Evolutionary conservation across 2,329 filamentous ascomycete genomes (phyloP), one percentile per base, ranked within the genome.

Genomic region (Penicillium digitatum): DNA sequence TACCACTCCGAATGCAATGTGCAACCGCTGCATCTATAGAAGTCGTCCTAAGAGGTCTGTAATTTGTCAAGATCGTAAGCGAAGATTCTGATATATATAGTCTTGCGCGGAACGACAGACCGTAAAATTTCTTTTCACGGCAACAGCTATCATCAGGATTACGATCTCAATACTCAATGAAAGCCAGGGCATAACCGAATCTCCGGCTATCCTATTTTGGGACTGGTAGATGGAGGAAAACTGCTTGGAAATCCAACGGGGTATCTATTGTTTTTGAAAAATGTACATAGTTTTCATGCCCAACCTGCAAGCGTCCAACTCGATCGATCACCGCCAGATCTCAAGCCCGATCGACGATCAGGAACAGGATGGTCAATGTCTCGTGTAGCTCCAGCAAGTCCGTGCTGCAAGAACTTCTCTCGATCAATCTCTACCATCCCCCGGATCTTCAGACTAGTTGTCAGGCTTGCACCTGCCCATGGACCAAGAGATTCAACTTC

Each of bases 391-490:
- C 77, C 75, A 14, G 75, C 70, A 35, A 80, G 62, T 27, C 78
- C 77, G 62, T 79, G 70, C 43, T 77, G 74, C 35, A 87, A 67
- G 61, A 86, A 88, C 40, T 80, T 81, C 46, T 88, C 85, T 26
- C 82, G 76, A 63, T 87, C 84, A 20, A 87, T 79, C 68, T 87
- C 84, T 6, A 86, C 81, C 43, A 83, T 76, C 0, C 84, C 83
- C 55, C 80, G 80, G 22, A 86, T 77, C 48, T 82, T 81, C 61
- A 87, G 70, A 58, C 79, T 81, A 0, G 81, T 78, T 7, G 85
- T 72, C 20, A 88, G 71, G 66, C 84, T 87, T 4, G 82, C 85
- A 7, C 85, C 85, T 5, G 81, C 81, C 85, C 85, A 88, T 3
- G 84, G 71, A 2, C 85, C 85, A 5, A 87, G 69, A 7, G 81